Percentiles rank a stretch among this genome's conserved stretches.
Evolutionary conservation across 169 alveolate genomes (phyloP).

Genomic region (Plasmodium vivax): DNA sequence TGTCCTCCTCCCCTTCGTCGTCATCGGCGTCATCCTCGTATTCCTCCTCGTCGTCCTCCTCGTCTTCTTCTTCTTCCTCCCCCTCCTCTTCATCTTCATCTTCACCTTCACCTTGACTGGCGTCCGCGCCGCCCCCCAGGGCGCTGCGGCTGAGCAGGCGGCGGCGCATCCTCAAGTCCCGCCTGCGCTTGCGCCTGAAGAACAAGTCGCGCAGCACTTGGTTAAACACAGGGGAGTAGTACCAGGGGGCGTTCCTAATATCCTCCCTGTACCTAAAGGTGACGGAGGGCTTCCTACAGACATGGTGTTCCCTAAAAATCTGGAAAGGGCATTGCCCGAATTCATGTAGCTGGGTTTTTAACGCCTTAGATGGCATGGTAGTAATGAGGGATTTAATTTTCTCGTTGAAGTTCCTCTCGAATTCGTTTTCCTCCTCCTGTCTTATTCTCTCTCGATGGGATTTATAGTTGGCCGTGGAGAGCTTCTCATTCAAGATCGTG

Average conservation of each 20-base stretch:
- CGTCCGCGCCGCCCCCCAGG: background rate
- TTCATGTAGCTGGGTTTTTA: slow-evolving; percentile 88
- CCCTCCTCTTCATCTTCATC: background rate
- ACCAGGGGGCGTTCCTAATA: slow-evolving; percentile 49
- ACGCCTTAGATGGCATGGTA: slow-evolving; percentile 86
- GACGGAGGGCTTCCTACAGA: slow-evolving; percentile 30
- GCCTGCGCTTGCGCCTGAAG: background rate
- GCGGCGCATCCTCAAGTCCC: background rate
- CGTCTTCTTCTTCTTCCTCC: background rate
- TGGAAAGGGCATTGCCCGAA: slow-evolving; percentile 93
- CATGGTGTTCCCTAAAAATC: slow-evolving; percentile 89
- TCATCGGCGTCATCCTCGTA: background rate
- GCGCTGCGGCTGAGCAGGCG: background rate
- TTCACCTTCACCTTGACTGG: background rate
- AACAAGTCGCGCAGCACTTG: background rate
- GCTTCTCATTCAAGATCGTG: slow-evolving; percentile 70
- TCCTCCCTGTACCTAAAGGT: background rate
- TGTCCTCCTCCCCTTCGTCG: background rate
- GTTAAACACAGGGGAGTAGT: slow-evolving; percentile 23
- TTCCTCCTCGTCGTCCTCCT: background rate
- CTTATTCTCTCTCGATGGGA: slow-evolving; percentile 58
- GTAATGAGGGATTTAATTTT: slow-evolving; percentile 77
- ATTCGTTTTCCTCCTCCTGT: slow-evolving; percentile 19
- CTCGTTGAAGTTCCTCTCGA: slow-evolving; percentile 71
- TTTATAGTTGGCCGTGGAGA: slow-evolving; percentile 11